Evolutionary conservation across 805 yeast genomes (phyloP), one percentile per base, ranked within the genome.

Genomic region (Wickerhamiella shivajii): DNA sequence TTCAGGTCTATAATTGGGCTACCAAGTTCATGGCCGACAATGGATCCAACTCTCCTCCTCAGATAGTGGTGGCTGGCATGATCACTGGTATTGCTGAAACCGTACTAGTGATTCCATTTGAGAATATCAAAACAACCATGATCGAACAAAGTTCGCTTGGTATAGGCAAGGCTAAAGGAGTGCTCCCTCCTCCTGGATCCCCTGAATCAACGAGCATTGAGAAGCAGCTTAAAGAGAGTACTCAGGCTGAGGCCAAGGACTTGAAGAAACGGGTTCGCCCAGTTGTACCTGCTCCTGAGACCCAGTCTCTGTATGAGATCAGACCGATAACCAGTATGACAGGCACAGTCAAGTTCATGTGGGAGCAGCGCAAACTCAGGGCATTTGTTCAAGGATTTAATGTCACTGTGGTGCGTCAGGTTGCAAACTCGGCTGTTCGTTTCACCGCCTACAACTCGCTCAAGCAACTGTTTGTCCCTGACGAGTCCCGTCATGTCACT

Each of bases 21-120:
- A 71, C 83, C 16, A 67, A 72, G 46, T 69, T 78, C 51, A 63
- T 67, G 78, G 63, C 74, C 3, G 66, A 71, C 41, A 64, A 81
- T 3, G 65, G 75, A 6, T 37, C 40, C 5, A 44, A 39, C 12
- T 41, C 56, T 14, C 92, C 92, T 1, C 87, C 92, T 7, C 64
- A 83, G 45, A 66, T 81, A 25, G 78, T 81, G 6, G 72, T 78
- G 38, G 94, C 95, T 3, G 94, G 93, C 7, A 45, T 69, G 42
- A 67, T 81, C 60, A 78, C 93, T 4, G 97, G 93, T 2, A 63
- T 77, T 37, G 58, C 75, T 27, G 97, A 90, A 53, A 74, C 92
- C 2, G 42, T 84, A 21, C 37, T 51, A 18, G 71, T 87, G 15
- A 78, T 90, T 13, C 98, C 97, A 0, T 85, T 87, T 52, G 98